A percentile compares a stretch with the other conserved stretches of the same genome.
Conservation (phyloP, 202 grass and related monocot species). For the Musa balbisiana region DNA sequence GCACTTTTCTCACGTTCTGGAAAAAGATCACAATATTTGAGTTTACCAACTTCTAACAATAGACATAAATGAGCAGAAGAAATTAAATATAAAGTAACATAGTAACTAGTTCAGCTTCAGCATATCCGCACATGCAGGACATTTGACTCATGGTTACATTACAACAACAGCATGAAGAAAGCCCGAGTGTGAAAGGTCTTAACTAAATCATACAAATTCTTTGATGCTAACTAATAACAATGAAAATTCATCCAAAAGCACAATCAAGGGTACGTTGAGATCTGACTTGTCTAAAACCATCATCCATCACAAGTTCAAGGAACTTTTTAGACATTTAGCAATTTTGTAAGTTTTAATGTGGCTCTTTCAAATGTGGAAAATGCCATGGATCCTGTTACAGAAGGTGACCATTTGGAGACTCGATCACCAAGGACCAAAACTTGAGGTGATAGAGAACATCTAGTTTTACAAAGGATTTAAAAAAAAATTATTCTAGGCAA, state of each 20-base stretch:
- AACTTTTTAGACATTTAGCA: neutral
- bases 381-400: too few species aligned
- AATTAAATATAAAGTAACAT: neutral
- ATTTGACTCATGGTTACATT: neutral
- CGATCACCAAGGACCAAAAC: too few species aligned
- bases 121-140: neutral
- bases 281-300: neutral
- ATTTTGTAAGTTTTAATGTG: too few species aligned
- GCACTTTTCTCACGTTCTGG: constrained; percentile 94
- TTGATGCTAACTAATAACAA: neutral
- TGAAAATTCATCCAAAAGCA: neutral
- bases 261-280: neutral
- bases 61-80: constrained; percentile 1
- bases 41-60: constrained; percentile 18
- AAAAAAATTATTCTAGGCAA: too few species aligned
- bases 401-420: too few species aligned
- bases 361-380: too few species aligned
- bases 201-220: neutral
- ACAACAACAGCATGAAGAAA: neutral
- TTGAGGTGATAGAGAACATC: too few species aligned
- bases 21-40: constrained; percentile 18
- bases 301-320: neutral
- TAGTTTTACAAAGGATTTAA: too few species aligned
- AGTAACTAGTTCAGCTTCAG: too few species aligned
- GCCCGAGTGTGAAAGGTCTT: neutral